phyloP scores from a whole-genome alignment of 108 stramenopile species.

The Conticribra weissflogii region DNA sequence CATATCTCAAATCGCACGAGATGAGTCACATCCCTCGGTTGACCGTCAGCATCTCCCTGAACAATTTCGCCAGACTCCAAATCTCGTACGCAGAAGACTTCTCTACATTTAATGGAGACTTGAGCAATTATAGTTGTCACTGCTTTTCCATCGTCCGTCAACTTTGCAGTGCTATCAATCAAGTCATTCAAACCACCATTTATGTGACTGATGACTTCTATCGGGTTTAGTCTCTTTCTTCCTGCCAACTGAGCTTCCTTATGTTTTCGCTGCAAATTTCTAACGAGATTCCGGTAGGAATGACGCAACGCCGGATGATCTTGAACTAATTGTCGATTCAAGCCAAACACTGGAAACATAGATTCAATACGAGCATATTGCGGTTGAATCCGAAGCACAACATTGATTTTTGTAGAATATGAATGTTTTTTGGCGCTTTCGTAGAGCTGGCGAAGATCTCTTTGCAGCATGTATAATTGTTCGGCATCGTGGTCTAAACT shows the following conservation, averaged over 20 bases:
- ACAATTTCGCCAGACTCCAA: conserved; percentile 48
- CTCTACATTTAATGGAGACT: conserved; percentile 60
- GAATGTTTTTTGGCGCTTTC: conserved; percentile 37
- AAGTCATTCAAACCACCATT: conserved; percentile 19
- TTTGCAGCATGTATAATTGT: conserved; percentile 39
- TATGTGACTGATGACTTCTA: conserved; percentile 14
- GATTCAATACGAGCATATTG: conserved; percentile 29
- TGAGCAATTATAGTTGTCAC: conserved; percentile 55
- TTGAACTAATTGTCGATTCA: conserved; percentile 26
- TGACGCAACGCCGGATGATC: conserved; percentile 41
- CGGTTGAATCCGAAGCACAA: conserved; percentile 37
- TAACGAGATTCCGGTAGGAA: conserved; percentile 34
- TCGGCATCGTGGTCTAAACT: conserved; percentile 23
- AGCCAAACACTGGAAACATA: conserved; percentile 45
- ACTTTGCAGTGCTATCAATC: conserved; percentile 16
- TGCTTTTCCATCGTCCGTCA: conserved; percentile 30
- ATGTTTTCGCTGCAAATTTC: conserved; percentile 25
- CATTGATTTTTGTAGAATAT: conserved; percentile 37
- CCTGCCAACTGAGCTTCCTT: conserved; percentile 22
- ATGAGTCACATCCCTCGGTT: conserved; percentile 51
- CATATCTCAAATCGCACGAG: conserved; percentile 60
- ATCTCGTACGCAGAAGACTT: conserved; percentile 63
- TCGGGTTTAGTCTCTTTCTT: conserved; percentile 5
- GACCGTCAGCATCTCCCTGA: conserved; percentile 53
- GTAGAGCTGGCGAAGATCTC: conserved; percentile 32